phyloP scores from a whole-genome alignment of 169 alveolate species.

The Eimeria acervulina region DNA sequence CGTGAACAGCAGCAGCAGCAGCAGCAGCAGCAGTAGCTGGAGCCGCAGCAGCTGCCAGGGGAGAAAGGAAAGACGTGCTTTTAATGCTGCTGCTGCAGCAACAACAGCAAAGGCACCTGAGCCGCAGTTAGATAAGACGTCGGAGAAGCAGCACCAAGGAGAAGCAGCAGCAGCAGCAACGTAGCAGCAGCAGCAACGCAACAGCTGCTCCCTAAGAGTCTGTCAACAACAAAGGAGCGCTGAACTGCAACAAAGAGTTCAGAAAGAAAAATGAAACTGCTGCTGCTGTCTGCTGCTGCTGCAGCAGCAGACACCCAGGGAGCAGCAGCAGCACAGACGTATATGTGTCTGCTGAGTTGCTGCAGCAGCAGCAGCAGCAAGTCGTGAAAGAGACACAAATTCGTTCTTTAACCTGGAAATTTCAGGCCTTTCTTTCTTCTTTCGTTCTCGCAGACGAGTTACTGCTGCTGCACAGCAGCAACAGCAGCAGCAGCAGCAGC shows the following conservation, averaged over 20 bases:
- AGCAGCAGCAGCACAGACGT: not conserved
- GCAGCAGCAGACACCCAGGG: slow-evolving; percentile 76
- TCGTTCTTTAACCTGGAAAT: slow-evolving; percentile 28
- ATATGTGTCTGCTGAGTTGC: slow-evolving; percentile 43
- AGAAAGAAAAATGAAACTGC: slow-evolving; percentile 25
- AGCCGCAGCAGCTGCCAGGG: not conserved
- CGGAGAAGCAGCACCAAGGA: slow-evolving; percentile 52
- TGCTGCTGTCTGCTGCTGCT: slow-evolving; percentile 66
- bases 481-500: slow-evolving; percentile 72
- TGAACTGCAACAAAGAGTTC: not conserved
- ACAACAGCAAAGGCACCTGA: slow-evolving; percentile 32
- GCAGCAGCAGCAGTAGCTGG: slow-evolving; percentile 21
- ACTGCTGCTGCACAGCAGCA: slow-evolving; percentile 6
- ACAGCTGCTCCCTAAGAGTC: slow-evolving; percentile 17
- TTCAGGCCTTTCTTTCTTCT: slow-evolving; percentile 48
- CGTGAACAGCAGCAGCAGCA: slow-evolving; percentile 7
- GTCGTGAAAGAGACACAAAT: slow-evolving; percentile 46
- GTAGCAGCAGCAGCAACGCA: not conserved
- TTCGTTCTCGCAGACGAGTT: slow-evolving; percentile 23
- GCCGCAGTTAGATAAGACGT: slow-evolving; percentile 4
- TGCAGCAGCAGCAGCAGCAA: slow-evolving; percentile 54
- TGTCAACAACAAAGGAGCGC: not conserved
- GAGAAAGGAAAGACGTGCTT: not conserved
- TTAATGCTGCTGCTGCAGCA: slow-evolving; percentile 46
- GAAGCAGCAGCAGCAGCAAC: slow-evolving; percentile 56